Percentiles rank a stretch among this genome's conserved stretches.
Conservation (phyloP, 345 rosid genomes). For the Pistacia vera region DNA sequence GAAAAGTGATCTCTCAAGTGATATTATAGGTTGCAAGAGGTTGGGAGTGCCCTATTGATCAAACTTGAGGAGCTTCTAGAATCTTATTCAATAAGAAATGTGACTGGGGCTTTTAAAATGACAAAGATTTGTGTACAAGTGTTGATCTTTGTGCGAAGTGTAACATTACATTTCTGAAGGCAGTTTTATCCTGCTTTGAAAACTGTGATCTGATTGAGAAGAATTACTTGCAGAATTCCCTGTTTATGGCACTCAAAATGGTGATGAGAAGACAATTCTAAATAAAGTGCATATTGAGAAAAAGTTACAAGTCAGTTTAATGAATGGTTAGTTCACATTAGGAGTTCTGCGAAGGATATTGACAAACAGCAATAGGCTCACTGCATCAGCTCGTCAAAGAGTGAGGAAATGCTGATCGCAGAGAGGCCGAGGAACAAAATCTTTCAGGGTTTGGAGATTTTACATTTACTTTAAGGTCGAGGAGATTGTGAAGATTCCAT, state of each 20-base stretch:
- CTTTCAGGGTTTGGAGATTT: constrained; percentile 62
- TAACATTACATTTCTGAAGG: constrained; percentile 65
- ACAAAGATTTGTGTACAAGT: constrained; percentile 71
- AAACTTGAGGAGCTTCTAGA: constrained; percentile 89
- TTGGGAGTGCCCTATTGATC: constrained; percentile 68
- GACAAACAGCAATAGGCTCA: constrained; percentile 90
- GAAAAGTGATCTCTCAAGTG: constrained; percentile 84
- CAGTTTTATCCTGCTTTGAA: constrained; percentile 84
- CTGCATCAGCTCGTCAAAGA: constrained; percentile 79
- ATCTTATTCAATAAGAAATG: constrained; percentile 74
- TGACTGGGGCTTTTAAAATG: constrained; percentile 78
- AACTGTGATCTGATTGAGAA: constrained; percentile 72
- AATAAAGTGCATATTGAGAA: too few relatives aligned
- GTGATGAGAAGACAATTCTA: constrained; percentile 73
- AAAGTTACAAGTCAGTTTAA: constrained; percentile 79
- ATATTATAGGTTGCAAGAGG: constrained; percentile 83
- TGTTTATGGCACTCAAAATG: constrained; percentile 55
- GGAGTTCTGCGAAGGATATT: constrained; percentile 78
- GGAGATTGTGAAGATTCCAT: constrained; percentile 76
- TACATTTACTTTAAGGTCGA: constrained; percentile 66
- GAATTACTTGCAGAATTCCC: constrained; percentile 69
- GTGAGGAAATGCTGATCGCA: constrained; percentile 85
- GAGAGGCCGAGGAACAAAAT: constrained; percentile 87
- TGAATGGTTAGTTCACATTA: constrained; percentile 85
- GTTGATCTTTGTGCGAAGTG: constrained; percentile 70